Conservation (phyloP, 352 stramenopile genomes). For the Phytophthora sojae region DNA sequence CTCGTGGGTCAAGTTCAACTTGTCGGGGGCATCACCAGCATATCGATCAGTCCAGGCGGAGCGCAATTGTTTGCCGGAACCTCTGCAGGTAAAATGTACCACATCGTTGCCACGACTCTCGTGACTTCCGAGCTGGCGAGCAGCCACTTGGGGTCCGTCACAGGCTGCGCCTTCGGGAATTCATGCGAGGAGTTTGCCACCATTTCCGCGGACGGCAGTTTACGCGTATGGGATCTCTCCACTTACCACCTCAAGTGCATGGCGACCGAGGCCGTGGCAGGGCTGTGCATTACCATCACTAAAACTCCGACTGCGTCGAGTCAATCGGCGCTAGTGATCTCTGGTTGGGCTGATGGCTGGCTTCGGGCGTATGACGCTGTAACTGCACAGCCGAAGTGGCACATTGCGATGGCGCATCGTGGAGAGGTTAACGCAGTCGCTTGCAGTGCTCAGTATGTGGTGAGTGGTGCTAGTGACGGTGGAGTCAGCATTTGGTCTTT, state of each 20-base stretch:
- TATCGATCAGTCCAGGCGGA: constrained; percentile 70
- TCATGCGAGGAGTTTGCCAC: constrained; percentile 73
- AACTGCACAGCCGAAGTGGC: constrained; percentile 75
- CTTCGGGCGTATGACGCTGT: constrained; percentile 66
- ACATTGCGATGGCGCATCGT: constrained; percentile 90
- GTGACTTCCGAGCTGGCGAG: constrained; percentile 60
- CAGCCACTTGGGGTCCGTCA: constrained; percentile 74
- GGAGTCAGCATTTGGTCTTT: constrained; percentile 91
- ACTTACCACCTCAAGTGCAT: constrained; percentile 75
- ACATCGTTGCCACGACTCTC: constrained; percentile 60
- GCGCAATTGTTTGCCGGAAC: constrained; percentile 71
- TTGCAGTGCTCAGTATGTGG: constrained; percentile 72
- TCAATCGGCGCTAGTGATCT: constrained; percentile 47
- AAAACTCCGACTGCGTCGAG: constrained; percentile 21
- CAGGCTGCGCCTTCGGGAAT: constrained; percentile 65
- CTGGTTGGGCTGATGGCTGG: constrained; percentile 80
- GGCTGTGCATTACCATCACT: constrained; percentile 55
- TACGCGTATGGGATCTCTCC: constrained; percentile 76
- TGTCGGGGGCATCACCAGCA: constrained; percentile 79
- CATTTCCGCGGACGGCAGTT: constrained; percentile 72
- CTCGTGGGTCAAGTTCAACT: constrained; percentile 85
- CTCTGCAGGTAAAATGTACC: constrained; percentile 80
- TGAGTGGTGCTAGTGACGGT: constrained; percentile 86
- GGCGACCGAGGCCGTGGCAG: constrained; percentile 63
- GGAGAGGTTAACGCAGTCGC: constrained; percentile 79